phyloP scores from a whole-genome alignment of 2,329 filamentous ascomycete species.

The Thelonectria blattea region DNA sequence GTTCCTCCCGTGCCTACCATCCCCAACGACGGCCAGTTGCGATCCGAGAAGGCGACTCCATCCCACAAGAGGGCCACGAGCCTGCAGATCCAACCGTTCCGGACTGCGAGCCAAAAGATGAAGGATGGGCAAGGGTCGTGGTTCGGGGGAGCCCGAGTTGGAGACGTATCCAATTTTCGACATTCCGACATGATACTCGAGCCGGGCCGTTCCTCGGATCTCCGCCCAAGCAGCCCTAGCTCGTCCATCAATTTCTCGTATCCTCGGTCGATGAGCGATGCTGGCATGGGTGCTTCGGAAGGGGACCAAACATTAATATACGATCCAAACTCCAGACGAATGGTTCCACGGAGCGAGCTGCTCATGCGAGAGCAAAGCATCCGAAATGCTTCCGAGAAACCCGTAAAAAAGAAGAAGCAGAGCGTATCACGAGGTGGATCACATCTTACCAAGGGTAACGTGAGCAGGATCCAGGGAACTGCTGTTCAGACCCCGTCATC shows the following conservation, averaged over 20 bases:
- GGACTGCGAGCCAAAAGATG: constrained; percentile 60
- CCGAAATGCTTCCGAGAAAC: constrained; percentile 47
- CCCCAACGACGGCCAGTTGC: constrained; percentile 55
- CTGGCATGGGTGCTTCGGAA: constrained; percentile 33
- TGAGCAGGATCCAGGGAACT: constrained; percentile 57
- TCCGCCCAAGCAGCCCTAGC: constrained; percentile 53
- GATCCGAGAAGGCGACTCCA: constrained; percentile 34
- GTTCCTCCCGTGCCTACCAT: constrained; percentile 79
- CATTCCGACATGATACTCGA: constrained; percentile 51
- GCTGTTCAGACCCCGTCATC: constrained; percentile 44
- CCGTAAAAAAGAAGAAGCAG: constrained; percentile 50
- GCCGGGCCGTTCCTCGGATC: constrained; percentile 39
- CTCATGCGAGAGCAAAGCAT: constrained; percentile 51
- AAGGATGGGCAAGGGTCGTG: constrained; percentile 52
- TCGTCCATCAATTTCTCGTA: constrained; percentile 67
- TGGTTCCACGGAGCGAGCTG: constrained; percentile 57
- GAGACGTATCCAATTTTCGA: constrained; percentile 53
- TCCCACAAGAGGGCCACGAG: constrained; percentile 49
- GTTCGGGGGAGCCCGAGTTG: constrained; percentile 54
- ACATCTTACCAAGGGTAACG: constrained; percentile 58
- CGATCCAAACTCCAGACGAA: constrained; percentile 69
- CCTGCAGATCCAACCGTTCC: constrained; percentile 56
- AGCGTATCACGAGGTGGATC: constrained; percentile 49
- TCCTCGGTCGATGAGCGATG: constrained; percentile 53
- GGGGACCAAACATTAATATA: constrained; percentile 60